Evolutionary conservation across 2,329 filamentous ascomycete genomes (phyloP), one percentile per base, ranked within the genome.

Genomic region (Fusarium domesticum): DNA sequence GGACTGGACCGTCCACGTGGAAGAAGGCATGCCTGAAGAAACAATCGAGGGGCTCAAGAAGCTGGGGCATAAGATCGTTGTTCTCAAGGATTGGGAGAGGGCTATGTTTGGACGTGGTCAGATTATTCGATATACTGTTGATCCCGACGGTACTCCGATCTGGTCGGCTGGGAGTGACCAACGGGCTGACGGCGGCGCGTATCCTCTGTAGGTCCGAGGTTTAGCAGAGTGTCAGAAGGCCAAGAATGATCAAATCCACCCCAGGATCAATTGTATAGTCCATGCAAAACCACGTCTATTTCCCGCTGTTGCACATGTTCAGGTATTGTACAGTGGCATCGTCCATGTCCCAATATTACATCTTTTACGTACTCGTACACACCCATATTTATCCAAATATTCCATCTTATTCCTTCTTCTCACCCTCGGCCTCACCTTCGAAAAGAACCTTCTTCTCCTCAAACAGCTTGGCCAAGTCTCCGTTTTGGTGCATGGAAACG

Each of bases 401-500:
- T 33, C 15, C 19, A 35, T 23, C 53, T 45, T 56, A 64, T 54
- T 63, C 61, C 54, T 68, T 65, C 58, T 70, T 50, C 56, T 64
- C 48, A 53, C 61, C 57, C 42, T 69, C 64, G n/a, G 50, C 62
- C 38, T 84, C 67, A 5, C 54, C 81, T 48, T 83, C 77, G 3
- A 70, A 67, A 43, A 98, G 70, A n/a, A 97, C 88, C 50, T 83
- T 82, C 77, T 96, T 96, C 70, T 95, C 87, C 64, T 95, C 89
- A 38, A 98, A 75, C 66, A 97, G 70, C 76, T 95, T 95, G 7
- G 90, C 89, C 61, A 98, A 72, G 57, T 95, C 90, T 19, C 93
- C 93, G 63, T 89, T 95, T 71, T 96, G 88, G 73, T 97, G 92
- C 93, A 98, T 97, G 3, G 85, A 87, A 66, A 97, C 85, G 59